Base-by-base conservation (phyloP, 2,329 filamentous ascomycete genomes). In the Rugonectria rugulosa region DNA sequence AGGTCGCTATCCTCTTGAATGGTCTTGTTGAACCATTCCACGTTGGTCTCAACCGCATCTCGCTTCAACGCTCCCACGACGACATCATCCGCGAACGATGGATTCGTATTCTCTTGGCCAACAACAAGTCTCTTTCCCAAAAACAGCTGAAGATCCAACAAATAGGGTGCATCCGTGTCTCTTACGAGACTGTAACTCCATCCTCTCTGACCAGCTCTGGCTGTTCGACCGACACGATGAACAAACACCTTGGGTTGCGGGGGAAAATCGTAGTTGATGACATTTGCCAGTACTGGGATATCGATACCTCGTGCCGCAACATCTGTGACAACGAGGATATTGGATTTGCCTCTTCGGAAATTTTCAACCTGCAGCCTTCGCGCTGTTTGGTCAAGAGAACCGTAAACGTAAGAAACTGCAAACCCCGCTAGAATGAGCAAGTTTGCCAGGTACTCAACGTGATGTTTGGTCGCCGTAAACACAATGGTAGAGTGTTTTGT, bases 201-300 rank as follows among this genome's bases (percentile, higher is more conserved):
- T 60, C 95, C 95, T 62, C 89, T 87, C 67, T 92, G 88, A 12
- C 94, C 95, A 38, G 96, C 96, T 83, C 95, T 87, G 34, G 95
- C 96, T 21, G 96, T 99, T 76, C 95, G 88, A 67, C 95, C 95
- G 41, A 99, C 95, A 71, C 95, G 88, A 75, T 99, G 95, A 23
- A 99, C 90, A 68, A 96, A 99, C 36, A 99, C 88, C 76, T 99
- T 99, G 17, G 95, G 92, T 68, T 98, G 95, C 2, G 94, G 90
- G 3, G 95, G 94, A 62, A 99, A 99, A 70, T 98, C 94, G 75
- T 96, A 99, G 79, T 99, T 98, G 79, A 99, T 94, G 56, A 99
- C 95, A 71, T 99, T 98, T 53, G 92, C 93, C 29, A 99, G 82
- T 41, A 97, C 85, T 0, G 95, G 95, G 64, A 99, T 97, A 85